A percentile compares a stretch with the other conserved stretches of the same genome.
These are phyloP conservation scores for Miscanthus lutarioriparius DNA, from an alignment of 176 grass and related monocot species.

Conservation along the genomic window DNA sequence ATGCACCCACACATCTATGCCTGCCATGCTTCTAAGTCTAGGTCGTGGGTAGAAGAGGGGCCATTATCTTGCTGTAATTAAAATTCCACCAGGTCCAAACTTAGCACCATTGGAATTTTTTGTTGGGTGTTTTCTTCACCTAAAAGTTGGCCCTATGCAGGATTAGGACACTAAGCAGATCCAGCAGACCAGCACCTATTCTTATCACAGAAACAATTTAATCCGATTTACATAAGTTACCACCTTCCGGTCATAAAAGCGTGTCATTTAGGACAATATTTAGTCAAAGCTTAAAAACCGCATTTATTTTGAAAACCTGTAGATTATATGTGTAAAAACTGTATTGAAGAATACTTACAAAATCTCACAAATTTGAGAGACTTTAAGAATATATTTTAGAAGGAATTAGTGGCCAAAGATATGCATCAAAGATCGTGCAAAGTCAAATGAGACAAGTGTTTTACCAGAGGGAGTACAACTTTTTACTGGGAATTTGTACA, in stretches of 20 bases:
- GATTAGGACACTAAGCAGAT: conserved; percentile 8
- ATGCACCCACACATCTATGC: neutral
- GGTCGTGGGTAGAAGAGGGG: neutral
- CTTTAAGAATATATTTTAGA: neutral
- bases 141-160: neutral
- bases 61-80: neutral
- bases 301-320: neutral
- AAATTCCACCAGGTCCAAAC: neutral
- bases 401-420: neutral
- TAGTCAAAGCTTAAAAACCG: neutral
- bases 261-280: neutral
- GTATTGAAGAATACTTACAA: neutral
- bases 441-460: neutral
- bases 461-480: neutral
- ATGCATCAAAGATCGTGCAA: neutral
- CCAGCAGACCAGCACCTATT: neutral
- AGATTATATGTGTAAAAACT: neutral
- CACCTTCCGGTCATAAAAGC: neutral
- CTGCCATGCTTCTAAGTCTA: neutral
- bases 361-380: neutral
- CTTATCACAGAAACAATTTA: neutral
- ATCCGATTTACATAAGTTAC: neutral
- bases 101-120: neutral
- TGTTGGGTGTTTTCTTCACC: neutral
- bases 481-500: neutral